A percentile compares a stretch with the other conserved stretches of the same genome.
phyloP scores from a whole-genome alignment of 352 stramenopile species.

The Phytophthora aleatoria region DNA sequence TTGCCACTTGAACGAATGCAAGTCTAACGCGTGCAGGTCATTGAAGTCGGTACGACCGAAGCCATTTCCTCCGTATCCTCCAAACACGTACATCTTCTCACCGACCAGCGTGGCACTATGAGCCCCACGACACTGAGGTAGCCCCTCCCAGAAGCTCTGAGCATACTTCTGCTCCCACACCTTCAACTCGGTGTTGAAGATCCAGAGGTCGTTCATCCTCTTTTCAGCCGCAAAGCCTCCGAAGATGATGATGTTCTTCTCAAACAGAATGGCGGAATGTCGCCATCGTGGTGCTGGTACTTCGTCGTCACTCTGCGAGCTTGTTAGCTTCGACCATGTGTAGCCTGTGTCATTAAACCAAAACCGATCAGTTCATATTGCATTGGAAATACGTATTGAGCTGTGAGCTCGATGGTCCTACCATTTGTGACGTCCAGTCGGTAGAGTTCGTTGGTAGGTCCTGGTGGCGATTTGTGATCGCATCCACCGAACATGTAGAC shows the following conservation, averaged over 20 bases:
- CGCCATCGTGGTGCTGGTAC: constrained; percentile 78
- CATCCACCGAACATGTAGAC: constrained; percentile 91
- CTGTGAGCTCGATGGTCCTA: constrained; percentile 5
- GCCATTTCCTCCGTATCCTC: constrained; percentile 95
- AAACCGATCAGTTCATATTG: not conserved
- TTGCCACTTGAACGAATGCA: constrained; percentile 92
- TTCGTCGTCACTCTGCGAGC: constrained; percentile 50
- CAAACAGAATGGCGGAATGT: constrained; percentile 81
- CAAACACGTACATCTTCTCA: constrained; percentile 94
- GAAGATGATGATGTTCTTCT: constrained; percentile 93
- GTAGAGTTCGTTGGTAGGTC: constrained; percentile 94
- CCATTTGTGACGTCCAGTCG: constrained; percentile 92
- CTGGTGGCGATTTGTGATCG: constrained; percentile 90
- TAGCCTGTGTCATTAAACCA: constrained; percentile 43
- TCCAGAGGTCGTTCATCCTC: constrained; percentile 96
- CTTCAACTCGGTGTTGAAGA: constrained; percentile 94
- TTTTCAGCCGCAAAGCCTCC: constrained; percentile 93
- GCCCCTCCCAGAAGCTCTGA: constrained; percentile 88
- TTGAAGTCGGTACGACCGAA: constrained; percentile 96
- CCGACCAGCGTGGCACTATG: constrained; percentile 90
- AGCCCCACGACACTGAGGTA: constrained; percentile 90
- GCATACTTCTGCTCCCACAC: constrained; percentile 93
- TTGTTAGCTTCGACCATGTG: constrained; percentile 67
- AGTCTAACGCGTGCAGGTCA: constrained; percentile 92
- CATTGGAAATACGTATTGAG: not conserved